phyloP scores from a whole-genome alignment of 2,329 filamentous ascomycete genomes.

The Cladosporium sphaerospermum region DNA sequence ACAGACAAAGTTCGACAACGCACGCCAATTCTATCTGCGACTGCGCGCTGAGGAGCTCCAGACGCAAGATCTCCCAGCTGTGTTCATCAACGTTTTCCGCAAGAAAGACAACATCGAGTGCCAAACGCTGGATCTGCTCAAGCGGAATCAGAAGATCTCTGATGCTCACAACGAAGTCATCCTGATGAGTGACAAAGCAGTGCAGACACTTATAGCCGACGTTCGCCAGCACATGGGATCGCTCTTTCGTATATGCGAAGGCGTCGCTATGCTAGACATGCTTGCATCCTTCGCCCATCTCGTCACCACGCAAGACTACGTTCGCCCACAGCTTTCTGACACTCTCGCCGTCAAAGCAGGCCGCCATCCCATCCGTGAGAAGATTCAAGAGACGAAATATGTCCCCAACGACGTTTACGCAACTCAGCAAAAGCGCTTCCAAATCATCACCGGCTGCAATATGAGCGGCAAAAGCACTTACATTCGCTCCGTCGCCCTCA shows the following conservation, averaged over 20 bases:
- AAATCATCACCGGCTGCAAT: conserved; percentile 92
- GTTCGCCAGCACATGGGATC: conserved; percentile 65
- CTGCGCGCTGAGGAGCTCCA: conserved; percentile 59
- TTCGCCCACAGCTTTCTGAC: conserved; percentile 57
- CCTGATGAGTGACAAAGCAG: conserved; percentile 67
- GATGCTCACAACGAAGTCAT: conserved; percentile 81
- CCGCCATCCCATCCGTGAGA: conserved; percentile 73
- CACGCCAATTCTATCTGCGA: conserved; percentile 73
- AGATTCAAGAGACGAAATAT: conserved; percentile 61
- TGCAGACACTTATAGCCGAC: conserved; percentile 65
- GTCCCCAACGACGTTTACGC: conserved; percentile 89
- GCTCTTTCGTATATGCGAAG: conserved; percentile 80
- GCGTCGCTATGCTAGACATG: conserved; percentile 72
- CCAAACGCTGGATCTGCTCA: conserved; percentile 76
- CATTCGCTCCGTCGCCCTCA: conserved; percentile 75
- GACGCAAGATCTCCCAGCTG: conserved; percentile 51
- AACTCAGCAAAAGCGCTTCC: conserved; percentile 72
- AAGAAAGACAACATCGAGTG: conserved; percentile 78
- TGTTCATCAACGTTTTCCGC: conserved; percentile 70
- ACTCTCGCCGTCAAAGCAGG: conserved; percentile 67
- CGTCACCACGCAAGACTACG: conserved; percentile 61
- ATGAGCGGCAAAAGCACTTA: conserved; percentile 99
- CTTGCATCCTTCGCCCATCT: conserved; percentile 65
- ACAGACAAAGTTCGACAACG: conserved; percentile 68
- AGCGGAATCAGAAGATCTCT: conserved; percentile 66